Evolutionary conservation across 306 rosid genomes (phyloP).

Genomic region (Clitoria ternatea): DNA sequence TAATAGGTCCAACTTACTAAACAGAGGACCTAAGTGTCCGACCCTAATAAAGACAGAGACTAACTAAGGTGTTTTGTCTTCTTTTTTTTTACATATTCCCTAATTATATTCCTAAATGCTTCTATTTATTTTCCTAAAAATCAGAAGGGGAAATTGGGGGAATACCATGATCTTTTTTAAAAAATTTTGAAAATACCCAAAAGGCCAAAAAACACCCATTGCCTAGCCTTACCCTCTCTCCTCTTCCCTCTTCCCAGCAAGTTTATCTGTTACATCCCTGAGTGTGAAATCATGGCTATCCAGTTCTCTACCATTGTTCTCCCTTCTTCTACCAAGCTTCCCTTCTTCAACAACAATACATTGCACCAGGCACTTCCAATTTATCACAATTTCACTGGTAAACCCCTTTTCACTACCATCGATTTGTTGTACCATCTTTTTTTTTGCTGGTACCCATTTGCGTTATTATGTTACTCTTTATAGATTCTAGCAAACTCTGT

Average conservation of each 20-base stretch:
- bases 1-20: too few relatives aligned
- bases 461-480: constrained; percentile 23
- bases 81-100: too few relatives aligned
- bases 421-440: not conserved
- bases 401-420: constrained; percentile 7
- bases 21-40: too few relatives aligned
- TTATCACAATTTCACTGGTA: constrained; percentile 40
- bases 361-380: constrained; percentile 18
- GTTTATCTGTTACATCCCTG: not conserved
- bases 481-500: constrained; percentile 16
- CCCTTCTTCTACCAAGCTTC: constrained; percentile 43
- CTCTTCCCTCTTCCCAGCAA: not conserved
- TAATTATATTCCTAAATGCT: too few relatives aligned
- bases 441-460: not conserved
- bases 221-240: too few relatives aligned
- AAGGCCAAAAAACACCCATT: too few relatives aligned
- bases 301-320: constrained; percentile 34
- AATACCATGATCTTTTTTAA: too few relatives aligned
- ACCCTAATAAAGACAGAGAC: too few relatives aligned
- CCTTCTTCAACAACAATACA: constrained; percentile 20
- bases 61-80: too few relatives aligned
- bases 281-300: constrained; percentile 55
- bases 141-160: too few relatives aligned
- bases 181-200: too few relatives aligned
- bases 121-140: too few relatives aligned